phyloP scores from a whole-genome alignment of 2,329 filamentous ascomycete genomes.

The Clarireedia homoeocarpa region DNA sequence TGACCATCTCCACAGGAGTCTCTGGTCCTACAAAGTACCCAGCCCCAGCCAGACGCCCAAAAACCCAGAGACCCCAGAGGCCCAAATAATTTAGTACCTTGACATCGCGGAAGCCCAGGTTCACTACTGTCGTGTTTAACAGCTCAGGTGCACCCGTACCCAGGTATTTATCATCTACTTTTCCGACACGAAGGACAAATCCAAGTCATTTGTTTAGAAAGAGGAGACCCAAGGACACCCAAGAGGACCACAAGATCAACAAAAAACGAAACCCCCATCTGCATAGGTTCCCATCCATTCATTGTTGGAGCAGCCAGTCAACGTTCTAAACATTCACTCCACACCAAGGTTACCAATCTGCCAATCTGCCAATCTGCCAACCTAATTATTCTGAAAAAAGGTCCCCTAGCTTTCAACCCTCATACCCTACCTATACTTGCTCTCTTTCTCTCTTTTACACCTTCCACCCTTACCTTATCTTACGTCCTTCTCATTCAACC shows the following conservation, averaged over 20 bases:
- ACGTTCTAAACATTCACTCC: neutral
- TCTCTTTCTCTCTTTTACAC: neutral
- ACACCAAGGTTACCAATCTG: neutral
- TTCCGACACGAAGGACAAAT: neutral
- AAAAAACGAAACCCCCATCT: neutral
- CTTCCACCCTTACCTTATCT: too few species aligned
- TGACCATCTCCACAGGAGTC: too few species aligned
- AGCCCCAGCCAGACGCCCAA: too few species aligned
- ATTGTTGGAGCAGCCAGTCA: neutral
- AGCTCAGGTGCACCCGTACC: too few species aligned
- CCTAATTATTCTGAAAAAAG: too few species aligned
- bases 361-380: too few species aligned
- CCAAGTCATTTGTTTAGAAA: neutral
- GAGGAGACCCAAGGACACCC: neutral
- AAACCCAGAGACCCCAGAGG: too few species aligned
- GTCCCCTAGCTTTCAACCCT: neutral
- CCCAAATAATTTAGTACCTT: too few species aligned
- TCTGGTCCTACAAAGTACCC: too few species aligned
- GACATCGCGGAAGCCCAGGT: too few species aligned
- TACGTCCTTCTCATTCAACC: too few species aligned
- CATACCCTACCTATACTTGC: neutral
- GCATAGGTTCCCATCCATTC: neutral
- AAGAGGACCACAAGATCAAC: neutral
- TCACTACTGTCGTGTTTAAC: too few species aligned
- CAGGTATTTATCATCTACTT: neutral